Base-by-base conservation (phyloP, 2,329 filamentous ascomycete species). In the Phyllosticta citribraziliensis region DNA sequence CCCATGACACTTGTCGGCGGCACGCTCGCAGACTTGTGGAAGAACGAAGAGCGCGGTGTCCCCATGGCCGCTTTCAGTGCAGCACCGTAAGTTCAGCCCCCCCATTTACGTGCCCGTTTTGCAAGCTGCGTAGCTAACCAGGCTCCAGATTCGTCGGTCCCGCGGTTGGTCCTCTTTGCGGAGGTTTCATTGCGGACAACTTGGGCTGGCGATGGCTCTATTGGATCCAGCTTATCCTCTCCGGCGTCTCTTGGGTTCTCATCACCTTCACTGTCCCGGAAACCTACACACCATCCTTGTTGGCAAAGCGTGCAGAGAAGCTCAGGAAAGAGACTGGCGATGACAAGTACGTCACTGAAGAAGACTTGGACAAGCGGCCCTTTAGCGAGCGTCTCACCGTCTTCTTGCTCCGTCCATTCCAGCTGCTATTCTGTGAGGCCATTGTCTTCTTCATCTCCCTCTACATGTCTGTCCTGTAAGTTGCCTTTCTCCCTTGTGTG, bases 191-290 rank as follows among this genome's bases (percentile, higher is more conserved):
- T 1, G 81, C 82, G 8, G 87, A 91, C 66, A 82, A 82, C 0
- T 75, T 79, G 0, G 87, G 87, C 47, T 94, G 90, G 90, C 78
- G 89, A 65, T 94, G 89, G 88, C 78, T 94, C 0, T 94, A 94
- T 77, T 93, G 88, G 87, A 83, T 96, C 66, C 89, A 93, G 69
- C 78, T 94, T 11, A 95, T 96, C 68, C 70, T 94, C 12, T 79
- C 88, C 25, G 85, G 80, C 14, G 70, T 86, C 56, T 82, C 87
- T 66, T 94, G 88, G 84, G 63, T 88, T 19, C 71, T 93, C 63
- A 91, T 94, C 73, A 87, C 86, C 30, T 92, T 95, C 74, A 94
- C 89, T n/a, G 87, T 96, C 0, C 89, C 90, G 1, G 91, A 96
- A 74, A 96, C 91, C 0, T 96, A 94, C 71, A 86, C 90, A 0